Evolutionary conservation across 352 stramenopile genomes (phyloP).

Genomic region (Aphanomyces astaci): DNA sequence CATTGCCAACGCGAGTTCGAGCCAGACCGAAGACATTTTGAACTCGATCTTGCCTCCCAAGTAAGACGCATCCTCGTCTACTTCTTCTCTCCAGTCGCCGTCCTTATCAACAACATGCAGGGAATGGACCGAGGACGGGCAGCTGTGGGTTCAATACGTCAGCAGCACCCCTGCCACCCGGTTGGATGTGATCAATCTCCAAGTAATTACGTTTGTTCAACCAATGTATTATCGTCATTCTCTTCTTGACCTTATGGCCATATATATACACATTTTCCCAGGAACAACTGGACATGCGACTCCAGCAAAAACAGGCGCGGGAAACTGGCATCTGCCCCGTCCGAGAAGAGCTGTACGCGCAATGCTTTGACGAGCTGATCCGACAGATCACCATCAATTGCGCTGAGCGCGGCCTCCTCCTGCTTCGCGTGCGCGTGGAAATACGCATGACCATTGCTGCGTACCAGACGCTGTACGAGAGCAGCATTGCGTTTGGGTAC

Average conservation of each 20-base stretch:
- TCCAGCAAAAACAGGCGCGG: conserved; percentile 86
- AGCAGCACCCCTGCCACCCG: conserved; percentile 85
- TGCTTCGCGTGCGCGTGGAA: conserved; percentile 86
- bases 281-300: conserved; percentile 83
- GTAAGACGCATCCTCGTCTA: too few species aligned
- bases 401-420: conserved; percentile 80
- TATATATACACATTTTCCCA: conserved; percentile 22
- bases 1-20: conserved; percentile 31
- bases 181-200: conserved; percentile 88
- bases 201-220: too few species aligned
- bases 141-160: conserved; percentile 91
- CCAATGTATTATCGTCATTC: neutral
- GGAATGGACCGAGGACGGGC: conserved; percentile 82
- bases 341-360: conserved; percentile 87
- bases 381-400: conserved; percentile 92
- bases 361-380: conserved; percentile 91
- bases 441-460: conserved; percentile 88
- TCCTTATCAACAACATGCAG: conserved; percentile 11
- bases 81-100: neutral
- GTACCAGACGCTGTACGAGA: conserved; percentile 91
- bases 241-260: neutral
- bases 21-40: conserved; percentile 85
- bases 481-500: conserved; percentile 82
- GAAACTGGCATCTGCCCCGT: conserved; percentile 90
- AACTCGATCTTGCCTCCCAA: conserved; percentile 88